A percentile compares a stretch with the other conserved stretches of the same genome.
Evolutionary conservation across 805 yeast species (phyloP).

Genomic region (Candida xyloterini): DNA sequence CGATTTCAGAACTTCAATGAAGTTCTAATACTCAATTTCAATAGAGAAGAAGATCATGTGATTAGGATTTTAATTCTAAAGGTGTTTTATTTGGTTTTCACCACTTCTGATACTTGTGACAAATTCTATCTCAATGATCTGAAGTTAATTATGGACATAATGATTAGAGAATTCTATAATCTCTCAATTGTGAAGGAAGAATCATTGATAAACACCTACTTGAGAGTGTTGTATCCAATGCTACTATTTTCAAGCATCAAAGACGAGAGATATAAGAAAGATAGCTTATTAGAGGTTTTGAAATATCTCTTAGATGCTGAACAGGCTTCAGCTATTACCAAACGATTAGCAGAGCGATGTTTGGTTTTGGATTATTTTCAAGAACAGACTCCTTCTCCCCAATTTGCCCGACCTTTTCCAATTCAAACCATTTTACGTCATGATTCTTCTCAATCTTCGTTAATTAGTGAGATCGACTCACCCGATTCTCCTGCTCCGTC

Average conservation of each 20-base stretch:
- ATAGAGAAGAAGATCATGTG: conserved; percentile 69
- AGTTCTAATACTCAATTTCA: conserved; percentile 69
- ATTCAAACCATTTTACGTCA: conserved; percentile 6
- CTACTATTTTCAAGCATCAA: conserved; percentile 62
- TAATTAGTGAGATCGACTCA: conserved; percentile 17
- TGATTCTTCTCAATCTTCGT: conserved; percentile 17
- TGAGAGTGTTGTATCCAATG: conserved; percentile 72
- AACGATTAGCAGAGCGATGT: conserved; percentile 40
- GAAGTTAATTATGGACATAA: conserved; percentile 77
- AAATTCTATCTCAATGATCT: conserved; percentile 80
- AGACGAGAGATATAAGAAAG: conserved; percentile 53
- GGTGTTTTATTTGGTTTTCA: conserved; percentile 69
- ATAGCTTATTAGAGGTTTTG: conserved; percentile 50
- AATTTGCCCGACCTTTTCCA: neutral
- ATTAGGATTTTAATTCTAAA: conserved; percentile 77
- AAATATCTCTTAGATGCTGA: conserved; percentile 43
- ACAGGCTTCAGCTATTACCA: conserved; percentile 37
- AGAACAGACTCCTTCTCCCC: conserved; percentile 2
- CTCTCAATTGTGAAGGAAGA: conserved; percentile 55
- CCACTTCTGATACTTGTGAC: conserved; percentile 60
- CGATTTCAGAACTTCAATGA: conserved; percentile 58
- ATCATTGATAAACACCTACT: conserved; percentile 61
- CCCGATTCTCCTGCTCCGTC: conserved; percentile 13
- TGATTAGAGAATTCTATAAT: conserved; percentile 75
- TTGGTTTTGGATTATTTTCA: conserved; percentile 24